These are phyloP conservation scores for Elsinoe australis DNA, from an alignment of 2,329 filamentous ascomycete species.

Conservation along the genomic window DNA sequence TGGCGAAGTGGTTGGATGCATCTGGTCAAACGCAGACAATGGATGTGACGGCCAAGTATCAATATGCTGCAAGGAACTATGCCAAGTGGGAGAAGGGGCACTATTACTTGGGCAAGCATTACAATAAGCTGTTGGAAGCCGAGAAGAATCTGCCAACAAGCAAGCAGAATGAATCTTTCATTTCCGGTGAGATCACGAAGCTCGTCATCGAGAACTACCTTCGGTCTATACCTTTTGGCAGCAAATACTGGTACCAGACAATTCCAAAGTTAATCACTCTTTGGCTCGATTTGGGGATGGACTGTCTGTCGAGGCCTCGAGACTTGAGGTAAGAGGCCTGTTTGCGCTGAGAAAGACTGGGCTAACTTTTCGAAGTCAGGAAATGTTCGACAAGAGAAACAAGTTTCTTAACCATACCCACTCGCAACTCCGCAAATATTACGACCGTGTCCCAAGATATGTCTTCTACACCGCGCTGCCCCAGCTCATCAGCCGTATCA, in stretches of 20 bases:
- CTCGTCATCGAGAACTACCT: conserved; percentile 91
- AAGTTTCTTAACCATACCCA: conserved; percentile 64
- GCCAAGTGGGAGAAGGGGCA: conserved; percentile 90
- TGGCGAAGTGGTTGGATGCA: conserved; percentile 93
- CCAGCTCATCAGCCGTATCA: conserved; percentile 92
- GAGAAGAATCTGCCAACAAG: conserved; percentile 69
- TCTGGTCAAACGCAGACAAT: conserved; percentile 87
- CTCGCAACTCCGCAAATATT: conserved; percentile 69
- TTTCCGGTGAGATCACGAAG: conserved; percentile 76
- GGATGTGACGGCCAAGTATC: conserved; percentile 72
- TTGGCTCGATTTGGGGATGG: conserved; percentile 84
- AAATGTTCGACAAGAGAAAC: conserved; percentile 44
- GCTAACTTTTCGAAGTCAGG: conserved; percentile 38
- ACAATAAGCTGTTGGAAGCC: conserved; percentile 89
- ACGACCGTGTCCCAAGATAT: conserved; percentile 62
- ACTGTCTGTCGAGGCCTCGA: conserved; percentile 41
- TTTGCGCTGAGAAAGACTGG: not conserved
- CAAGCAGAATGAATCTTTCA: conserved; percentile 52
- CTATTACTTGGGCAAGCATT: conserved; percentile 93
- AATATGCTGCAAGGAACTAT: conserved; percentile 63
- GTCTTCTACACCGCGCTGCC: conserved; percentile 78
- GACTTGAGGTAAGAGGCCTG: conserved; percentile 26
- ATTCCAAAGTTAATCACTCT: conserved; percentile 84
- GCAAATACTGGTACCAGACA: conserved; percentile 94
- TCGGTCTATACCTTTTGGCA: conserved; percentile 76